A percentile compares a stretch with the other conserved stretches of the same genome.
Evolutionary conservation across 805 yeast species (phyloP).

Genomic region (Vanderwaltozyma verrucispora): DNA sequence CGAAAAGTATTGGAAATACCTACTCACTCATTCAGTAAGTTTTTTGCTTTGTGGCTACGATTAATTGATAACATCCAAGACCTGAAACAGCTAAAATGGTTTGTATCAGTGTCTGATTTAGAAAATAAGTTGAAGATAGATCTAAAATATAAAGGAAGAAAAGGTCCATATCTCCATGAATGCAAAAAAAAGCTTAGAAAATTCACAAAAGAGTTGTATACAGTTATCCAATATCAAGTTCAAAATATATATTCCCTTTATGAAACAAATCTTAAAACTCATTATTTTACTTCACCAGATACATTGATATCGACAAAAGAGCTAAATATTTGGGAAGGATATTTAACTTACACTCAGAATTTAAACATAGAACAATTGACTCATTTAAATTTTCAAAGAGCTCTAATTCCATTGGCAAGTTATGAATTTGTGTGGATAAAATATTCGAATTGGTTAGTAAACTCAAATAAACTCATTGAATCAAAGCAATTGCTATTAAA

Average conservation of each 20-base stretch:
- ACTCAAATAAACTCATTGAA: constrained; percentile 10
- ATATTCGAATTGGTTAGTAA: constrained; percentile 24
- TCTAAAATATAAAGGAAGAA: constrained; percentile 14
- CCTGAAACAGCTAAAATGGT: constrained; percentile 15
- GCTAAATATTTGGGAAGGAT: constrained; percentile 20
- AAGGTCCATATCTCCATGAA: constrained; percentile 28
- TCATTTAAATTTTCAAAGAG: constrained; percentile 26
- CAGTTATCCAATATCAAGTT: constrained; percentile 23
- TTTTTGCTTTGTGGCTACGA: constrained; percentile 24
- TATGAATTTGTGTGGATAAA: constrained; percentile 25
- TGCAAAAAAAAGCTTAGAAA: constrained; percentile 24
- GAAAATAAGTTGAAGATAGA: constrained; percentile 17
- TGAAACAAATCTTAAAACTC: constrained; percentile 20
- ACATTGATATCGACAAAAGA: constrained; percentile 16
- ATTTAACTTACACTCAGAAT: constrained; percentile 21
- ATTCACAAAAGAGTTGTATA: constrained; percentile 23
- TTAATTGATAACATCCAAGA: constrained; percentile 22
- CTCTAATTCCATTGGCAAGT: constrained; percentile 22
- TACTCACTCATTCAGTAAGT: constrained; percentile 22
- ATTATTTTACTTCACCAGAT: constrained; percentile 22
- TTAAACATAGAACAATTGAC: constrained; percentile 12
- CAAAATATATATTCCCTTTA: constrained; percentile 22
- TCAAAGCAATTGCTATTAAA: constrained; percentile 15
- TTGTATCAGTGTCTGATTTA: constrained; percentile 20
- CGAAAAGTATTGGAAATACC: constrained; percentile 26